A percentile compares a stretch with the other conserved stretches of the same genome.
phyloP scores from a whole-genome alignment of 2,329 filamentous ascomycete genomes.

The Claviceps lovelessii region DNA sequence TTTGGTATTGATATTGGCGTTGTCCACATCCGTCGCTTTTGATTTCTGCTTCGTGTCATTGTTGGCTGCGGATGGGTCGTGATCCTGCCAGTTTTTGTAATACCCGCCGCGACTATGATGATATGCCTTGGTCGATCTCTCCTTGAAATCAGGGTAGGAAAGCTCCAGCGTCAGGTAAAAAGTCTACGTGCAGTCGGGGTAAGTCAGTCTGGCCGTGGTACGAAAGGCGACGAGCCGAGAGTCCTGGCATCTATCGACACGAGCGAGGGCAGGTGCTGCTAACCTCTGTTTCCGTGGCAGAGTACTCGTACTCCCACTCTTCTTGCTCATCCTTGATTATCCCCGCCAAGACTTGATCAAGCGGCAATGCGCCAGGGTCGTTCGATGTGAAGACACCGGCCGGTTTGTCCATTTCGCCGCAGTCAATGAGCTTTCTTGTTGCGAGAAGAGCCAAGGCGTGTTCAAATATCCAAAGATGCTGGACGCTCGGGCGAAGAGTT shows the following conservation, averaged over 20 bases:
- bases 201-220: not conserved
- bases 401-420: constrained; percentile 1
- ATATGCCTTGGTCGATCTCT: constrained; percentile 24
- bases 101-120: constrained; percentile 32
- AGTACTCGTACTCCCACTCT: constrained; percentile 57
- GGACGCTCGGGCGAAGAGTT: not conserved
- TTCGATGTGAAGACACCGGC: constrained; percentile 5
- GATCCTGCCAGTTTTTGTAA: constrained; percentile 27
- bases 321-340: constrained; percentile 31
- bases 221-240: not conserved
- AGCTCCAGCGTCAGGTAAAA: constrained; percentile 51
- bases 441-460: not conserved
- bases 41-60: constrained; percentile 17
- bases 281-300: constrained; percentile 47
- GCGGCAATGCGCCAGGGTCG: constrained; percentile 13
- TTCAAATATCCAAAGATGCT: not conserved
- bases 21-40: constrained; percentile 14
- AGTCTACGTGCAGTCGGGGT: constrained; percentile 27
- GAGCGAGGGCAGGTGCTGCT: not conserved
- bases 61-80: constrained; percentile 8
- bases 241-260: not conserved
- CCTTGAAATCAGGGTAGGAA: constrained; percentile 43
- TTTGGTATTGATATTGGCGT: constrained; percentile 17
- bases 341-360: constrained; percentile 16
- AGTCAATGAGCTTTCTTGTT: not conserved